These are phyloP conservation scores for Begonia masoniana DNA, from an alignment of 306 rosid genomes.

Conservation along the genomic window DNA sequence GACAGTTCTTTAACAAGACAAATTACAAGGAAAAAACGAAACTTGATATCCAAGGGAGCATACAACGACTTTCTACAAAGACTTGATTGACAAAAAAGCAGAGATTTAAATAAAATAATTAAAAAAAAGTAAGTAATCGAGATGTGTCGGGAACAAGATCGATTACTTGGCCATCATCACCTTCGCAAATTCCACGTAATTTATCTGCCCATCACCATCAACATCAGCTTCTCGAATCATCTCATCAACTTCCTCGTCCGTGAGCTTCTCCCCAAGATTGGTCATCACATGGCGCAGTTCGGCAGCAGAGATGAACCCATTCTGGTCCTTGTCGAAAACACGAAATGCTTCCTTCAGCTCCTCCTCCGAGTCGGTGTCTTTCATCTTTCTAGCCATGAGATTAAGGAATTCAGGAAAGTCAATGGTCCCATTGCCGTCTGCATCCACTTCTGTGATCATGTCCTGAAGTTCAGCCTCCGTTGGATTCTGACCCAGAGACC, in stretches of 20 bases:
- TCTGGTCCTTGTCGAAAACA: slow-evolving; percentile 83
- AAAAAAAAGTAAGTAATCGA: too few species aligned
- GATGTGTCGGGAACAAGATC: not conserved
- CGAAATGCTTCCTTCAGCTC: slow-evolving; percentile 82
- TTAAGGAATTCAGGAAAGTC: slow-evolving; percentile 82
- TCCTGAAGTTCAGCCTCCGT: slow-evolving; percentile 91
- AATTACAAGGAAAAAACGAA: too few species aligned
- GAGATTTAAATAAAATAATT: too few species aligned
- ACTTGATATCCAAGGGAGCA: too few species aligned
- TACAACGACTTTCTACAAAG: too few species aligned
- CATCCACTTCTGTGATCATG: slow-evolving; percentile 84
- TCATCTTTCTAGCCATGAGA: slow-evolving; percentile 91
- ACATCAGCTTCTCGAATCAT: slow-evolving; percentile 88
- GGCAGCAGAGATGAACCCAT: slow-evolving; percentile 85
- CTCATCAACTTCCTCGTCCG: slow-evolving; percentile 82
- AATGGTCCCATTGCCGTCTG: slow-evolving; percentile 76
- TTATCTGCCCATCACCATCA: slow-evolving; percentile 90
- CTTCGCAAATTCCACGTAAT: slow-evolving; percentile 74
- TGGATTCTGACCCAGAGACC: slow-evolving; percentile 86
- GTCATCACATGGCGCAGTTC: slow-evolving; percentile 93
- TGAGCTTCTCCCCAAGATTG: slow-evolving; percentile 81
- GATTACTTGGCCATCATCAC: slow-evolving; percentile 90
- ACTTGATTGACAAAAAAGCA: too few species aligned
- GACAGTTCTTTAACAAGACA: too few species aligned
- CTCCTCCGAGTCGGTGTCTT: slow-evolving; percentile 83